phyloP scores from a whole-genome alignment of 257 asterid genomes.

The Verbena officinalis region DNA sequence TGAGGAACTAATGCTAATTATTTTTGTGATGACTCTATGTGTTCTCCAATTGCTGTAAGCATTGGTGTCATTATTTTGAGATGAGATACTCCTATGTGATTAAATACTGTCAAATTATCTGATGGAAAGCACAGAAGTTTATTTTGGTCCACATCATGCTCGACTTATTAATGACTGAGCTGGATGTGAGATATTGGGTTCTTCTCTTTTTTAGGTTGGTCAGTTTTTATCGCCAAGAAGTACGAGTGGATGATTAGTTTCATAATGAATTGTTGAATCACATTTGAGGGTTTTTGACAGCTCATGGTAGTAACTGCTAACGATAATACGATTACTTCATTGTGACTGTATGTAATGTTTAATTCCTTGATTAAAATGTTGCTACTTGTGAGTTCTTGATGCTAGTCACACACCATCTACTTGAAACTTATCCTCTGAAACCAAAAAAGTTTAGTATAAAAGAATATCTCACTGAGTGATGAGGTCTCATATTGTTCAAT shows the following conservation, averaged over 20 bases:
- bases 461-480: background rate
- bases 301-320: conserved; percentile 20
- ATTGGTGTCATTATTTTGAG: conserved; percentile 23
- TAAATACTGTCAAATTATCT: conserved; percentile 2
- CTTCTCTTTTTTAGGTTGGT: conserved; percentile 13
- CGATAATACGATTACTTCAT: conserved; percentile 22
- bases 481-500: conserved; percentile 4
- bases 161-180: conserved; percentile 18
- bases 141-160: conserved; percentile 6
- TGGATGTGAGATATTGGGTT: conserved; percentile 14
- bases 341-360: conserved; percentile 10
- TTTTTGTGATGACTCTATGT: conserved; percentile 25
- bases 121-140: conserved; percentile 19
- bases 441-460: background rate
- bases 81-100: conserved; percentile 22
- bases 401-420: background rate
- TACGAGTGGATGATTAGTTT: conserved; percentile 1
- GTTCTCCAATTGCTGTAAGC: conserved; percentile 17
- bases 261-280: conserved; percentile 16
- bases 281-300: conserved; percentile 2
- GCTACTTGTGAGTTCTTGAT: conserved; percentile 24
- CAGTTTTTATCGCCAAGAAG: conserved; percentile 10
- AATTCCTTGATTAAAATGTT: conserved; percentile 9
- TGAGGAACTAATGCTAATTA: conserved; percentile 29
- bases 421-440: conserved; percentile 11